Conservation (phyloP, 768 basidiomycete species). For the Lyophyllum shimeji region DNA sequence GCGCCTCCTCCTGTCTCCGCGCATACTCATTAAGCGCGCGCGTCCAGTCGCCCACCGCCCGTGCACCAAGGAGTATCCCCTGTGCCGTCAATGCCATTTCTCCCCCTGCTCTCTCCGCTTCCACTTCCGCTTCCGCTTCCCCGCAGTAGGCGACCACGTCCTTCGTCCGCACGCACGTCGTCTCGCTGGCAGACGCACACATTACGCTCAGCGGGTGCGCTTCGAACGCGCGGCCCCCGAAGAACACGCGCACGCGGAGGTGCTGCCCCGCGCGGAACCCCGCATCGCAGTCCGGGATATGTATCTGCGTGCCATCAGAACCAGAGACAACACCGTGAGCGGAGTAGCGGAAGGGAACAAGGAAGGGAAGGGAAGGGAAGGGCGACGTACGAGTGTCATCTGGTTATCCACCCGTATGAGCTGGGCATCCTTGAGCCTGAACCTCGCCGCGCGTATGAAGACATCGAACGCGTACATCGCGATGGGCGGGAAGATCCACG, state of each 20-base stretch:
- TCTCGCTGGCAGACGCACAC: slow-evolving; percentile 50
- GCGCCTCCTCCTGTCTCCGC: slow-evolving; percentile 28
- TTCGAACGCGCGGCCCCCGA: slow-evolving; percentile 65
- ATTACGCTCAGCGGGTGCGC: slow-evolving; percentile 80
- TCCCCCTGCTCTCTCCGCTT: neutral
- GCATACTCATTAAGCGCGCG: slow-evolving; percentile 60
- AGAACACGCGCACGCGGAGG: slow-evolving; percentile 66
- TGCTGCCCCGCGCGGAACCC: slow-evolving; percentile 84
- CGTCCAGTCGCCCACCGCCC: slow-evolving; percentile 75
- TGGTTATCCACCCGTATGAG: slow-evolving; percentile 59
- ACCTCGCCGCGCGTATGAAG: slow-evolving; percentile 66
- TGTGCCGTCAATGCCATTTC: neutral
- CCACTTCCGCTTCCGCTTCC: too few species aligned
- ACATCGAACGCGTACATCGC: slow-evolving; percentile 81
- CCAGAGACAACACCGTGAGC: too few species aligned
- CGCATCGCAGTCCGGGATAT: slow-evolving; percentile 24
- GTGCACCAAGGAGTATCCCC: slow-evolving; percentile 64
- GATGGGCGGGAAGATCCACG: slow-evolving; percentile 83
- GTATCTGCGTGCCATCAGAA: neutral
- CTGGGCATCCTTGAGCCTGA: slow-evolving; percentile 74
- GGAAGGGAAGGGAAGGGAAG: too few species aligned
- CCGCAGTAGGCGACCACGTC: too few species aligned
- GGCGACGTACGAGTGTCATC: slow-evolving; percentile 66
- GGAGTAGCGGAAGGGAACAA: too few species aligned
- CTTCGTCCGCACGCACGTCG: too few species aligned